Evolutionary conservation across 306 rosid genomes (phyloP).

Genomic region (Medicago truncatula): MtrunA17r5.0-ANR NC_053046.1:43592001-43592500

Average conservation of each 20-base stretch:
- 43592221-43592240: too few species aligned
- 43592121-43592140: too few species aligned
- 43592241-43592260: background rate
- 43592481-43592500: conserved; percentile 82
- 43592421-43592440: conserved; percentile 84
- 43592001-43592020: conserved; percentile 1
- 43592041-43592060: background rate
- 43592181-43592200: too few species aligned
- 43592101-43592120: too few species aligned
- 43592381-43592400: conserved; percentile 82
- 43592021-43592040: background rate
- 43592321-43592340: conserved; percentile 26
- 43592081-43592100: too few species aligned
- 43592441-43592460: conserved; percentile 78
- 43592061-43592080: too few species aligned
- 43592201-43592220: too few species aligned
- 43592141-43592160: too few species aligned
- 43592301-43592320: background rate
- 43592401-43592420: conserved; percentile 98
- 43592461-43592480: conserved; percentile 91
- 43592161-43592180: too few species aligned
- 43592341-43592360: conserved; percentile 16
- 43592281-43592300: conserved; percentile 4
- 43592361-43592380: conserved; percentile 66
- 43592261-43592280: background rate